Evolutionary conservation across 2,329 filamentous ascomycete species (phyloP), one percentile per base, ranked within the genome.

Genomic region (Huntiella bhutanensis): DNA sequence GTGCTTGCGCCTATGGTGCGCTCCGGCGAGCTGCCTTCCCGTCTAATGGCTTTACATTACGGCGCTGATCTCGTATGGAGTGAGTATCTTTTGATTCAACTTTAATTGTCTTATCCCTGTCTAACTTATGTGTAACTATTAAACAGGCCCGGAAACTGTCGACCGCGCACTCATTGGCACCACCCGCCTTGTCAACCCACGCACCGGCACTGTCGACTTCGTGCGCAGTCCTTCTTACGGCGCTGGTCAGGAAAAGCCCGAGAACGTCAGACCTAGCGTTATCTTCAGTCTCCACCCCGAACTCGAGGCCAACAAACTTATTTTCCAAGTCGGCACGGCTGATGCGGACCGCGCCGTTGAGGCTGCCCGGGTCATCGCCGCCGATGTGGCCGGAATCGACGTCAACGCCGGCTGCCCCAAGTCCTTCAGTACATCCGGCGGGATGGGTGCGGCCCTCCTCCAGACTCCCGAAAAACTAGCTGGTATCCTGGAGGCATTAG

Each of bases 351-450:
- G 78, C 28, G 91, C 91, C 1, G 87, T 96, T 0, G 66, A 82
- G 59, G 87, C 88, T 1, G 86, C 88, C 2, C 77, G 77, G 45
- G 64, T 95, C 12, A 80, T 98, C 15, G 91, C 87, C 0, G 72
- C 66, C 10, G 85, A 96, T 61, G 91, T 98, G 3, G 78, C 80
- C 0, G 91, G 91, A 50, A 95, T 98, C 54, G 91, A 96, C 60
- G 81, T 98, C 51, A 98, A 98, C 60, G 86, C 91, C 0, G 91
- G 91, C n/a, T 98, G 91, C 58, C 91, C 91, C 1, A 98, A 98
- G 62, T 83, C 88, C 0, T 98, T 98, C 62, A 93, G 83, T 57
- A 94, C 88, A 2, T 74, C 73, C 52, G 86, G 86, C 50, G 91
- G 91, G 42, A 98, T 98, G 91, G 91, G 91, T 42, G 91, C 91